Evolutionary conservation across 768 basidiomycete species (phyloP).

Genomic region (Tylopilus felleus): DNA sequence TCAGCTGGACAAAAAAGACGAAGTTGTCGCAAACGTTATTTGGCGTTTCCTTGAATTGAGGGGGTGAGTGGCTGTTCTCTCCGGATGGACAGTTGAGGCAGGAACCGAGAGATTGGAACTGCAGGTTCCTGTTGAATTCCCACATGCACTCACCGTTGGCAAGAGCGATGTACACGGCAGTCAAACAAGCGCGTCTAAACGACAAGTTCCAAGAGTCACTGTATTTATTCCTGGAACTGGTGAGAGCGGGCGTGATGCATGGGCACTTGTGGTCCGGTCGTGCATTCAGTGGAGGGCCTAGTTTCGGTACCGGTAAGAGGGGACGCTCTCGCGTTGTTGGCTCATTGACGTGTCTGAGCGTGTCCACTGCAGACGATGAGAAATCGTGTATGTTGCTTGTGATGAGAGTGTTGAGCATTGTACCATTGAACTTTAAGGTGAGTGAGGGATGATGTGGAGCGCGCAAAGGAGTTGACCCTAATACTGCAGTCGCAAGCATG

Average conservation of each 20-base stretch:
- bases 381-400: slow-evolving; percentile 93
- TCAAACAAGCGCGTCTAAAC: slow-evolving; percentile 76
- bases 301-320: slow-evolving; percentile 79
- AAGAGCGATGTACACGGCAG: slow-evolving; percentile 83
- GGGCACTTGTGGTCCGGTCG: slow-evolving; percentile 86
- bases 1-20: slow-evolving; percentile 94
- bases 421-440: slow-evolving; percentile 93
- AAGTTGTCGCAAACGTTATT: slow-evolving; percentile 95
- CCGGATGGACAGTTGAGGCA: slow-evolving; percentile 1
- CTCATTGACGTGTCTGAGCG: slow-evolving; percentile 20
- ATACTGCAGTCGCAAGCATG: slow-evolving; percentile 74
- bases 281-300: slow-evolving; percentile 91
- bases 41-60: slow-evolving; percentile 97
- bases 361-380: slow-evolving; percentile 68
- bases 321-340: slow-evolving; percentile 30
- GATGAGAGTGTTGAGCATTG: slow-evolving; percentile 94
- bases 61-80: slow-evolving; percentile 51
- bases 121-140: slow-evolving; percentile 82
- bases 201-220: slow-evolving; percentile 99
- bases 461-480: background rate
- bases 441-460: slow-evolving; percentile 17
- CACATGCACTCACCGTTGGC: slow-evolving; percentile 90
- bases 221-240: slow-evolving; percentile 91
- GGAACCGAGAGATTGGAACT: slow-evolving; percentile 10
- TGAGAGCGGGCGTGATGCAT: slow-evolving; percentile 95